phyloP scores from a whole-genome alignment of 768 basidiomycete species.

The Kwoniella europaea region DNA sequence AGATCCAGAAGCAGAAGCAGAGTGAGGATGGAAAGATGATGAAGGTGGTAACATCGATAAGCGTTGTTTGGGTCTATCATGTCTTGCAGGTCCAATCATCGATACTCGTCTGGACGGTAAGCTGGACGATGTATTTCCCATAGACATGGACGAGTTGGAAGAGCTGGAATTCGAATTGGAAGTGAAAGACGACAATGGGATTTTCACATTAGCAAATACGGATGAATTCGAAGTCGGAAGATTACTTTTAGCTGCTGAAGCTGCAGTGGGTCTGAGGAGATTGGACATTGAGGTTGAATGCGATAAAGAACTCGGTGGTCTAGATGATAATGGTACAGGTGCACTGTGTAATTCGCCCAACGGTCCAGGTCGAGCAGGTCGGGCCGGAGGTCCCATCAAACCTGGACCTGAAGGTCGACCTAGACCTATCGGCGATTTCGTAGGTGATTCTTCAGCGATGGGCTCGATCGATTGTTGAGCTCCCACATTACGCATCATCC shows the following conservation, averaged over 20 bases:
- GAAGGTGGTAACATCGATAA: constrained; percentile 13
- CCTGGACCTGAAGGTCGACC: constrained; percentile 14
- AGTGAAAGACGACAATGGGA: constrained; percentile 1
- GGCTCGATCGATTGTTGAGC: constrained; percentile 2
- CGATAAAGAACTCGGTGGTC: constrained; percentile 3
- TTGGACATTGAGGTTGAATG: constrained; percentile 24
- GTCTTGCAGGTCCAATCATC: constrained; percentile 25
- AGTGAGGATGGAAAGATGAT: constrained; percentile 3
- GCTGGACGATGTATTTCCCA: not conserved
- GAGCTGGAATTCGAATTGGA: not conserved
- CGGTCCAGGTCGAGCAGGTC: constrained; percentile 22
- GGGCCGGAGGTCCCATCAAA: constrained; percentile 32
- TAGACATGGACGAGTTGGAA: not conserved
- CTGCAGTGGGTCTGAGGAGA: constrained; percentile 28
- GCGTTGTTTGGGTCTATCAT: constrained; percentile 24
- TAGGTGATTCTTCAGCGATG: constrained; percentile 17
- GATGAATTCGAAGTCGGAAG: not conserved
- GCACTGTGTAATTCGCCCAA: constrained; percentile 21
- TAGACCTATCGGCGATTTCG: constrained; percentile 12
- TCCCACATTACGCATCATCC: constrained; percentile 18
- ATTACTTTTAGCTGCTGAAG: constrained; percentile 24
- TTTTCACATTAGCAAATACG: constrained; percentile 22
- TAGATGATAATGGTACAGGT: not conserved
- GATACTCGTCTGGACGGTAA: constrained; percentile 22
- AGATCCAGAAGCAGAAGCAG: constrained; percentile 8